Percentiles rank a stretch among this genome's conserved stretches.
These are phyloP conservation scores for Leccinum variabile DNA, from an alignment of 1,284 basidiomycete species.

Conservation along the genomic window DNA sequence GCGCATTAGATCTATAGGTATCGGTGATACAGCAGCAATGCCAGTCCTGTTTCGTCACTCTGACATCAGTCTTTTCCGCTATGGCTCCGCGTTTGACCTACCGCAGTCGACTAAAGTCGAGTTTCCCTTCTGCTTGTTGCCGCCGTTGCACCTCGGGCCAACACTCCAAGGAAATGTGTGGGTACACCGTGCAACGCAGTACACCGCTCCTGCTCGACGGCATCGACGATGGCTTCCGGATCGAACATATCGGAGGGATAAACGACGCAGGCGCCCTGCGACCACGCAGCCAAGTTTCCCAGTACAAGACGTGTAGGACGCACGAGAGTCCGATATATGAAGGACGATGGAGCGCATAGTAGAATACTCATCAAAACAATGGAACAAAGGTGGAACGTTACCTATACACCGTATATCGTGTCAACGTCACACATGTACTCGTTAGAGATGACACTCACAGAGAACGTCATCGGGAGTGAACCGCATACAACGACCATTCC, in stretches of 20 bases:
- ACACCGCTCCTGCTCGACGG: conserved; percentile 67
- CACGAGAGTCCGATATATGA: conserved; percentile 11
- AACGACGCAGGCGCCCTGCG: conserved; percentile 70
- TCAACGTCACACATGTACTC: not conserved
- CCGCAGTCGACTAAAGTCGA: conserved; percentile 57
- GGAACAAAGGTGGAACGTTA: conserved; percentile 79
- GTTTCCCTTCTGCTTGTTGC: conserved; percentile 42
- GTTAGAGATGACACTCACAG: conserved; percentile 46
- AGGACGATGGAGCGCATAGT: not conserved
- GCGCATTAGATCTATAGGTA: conserved; percentile 80
- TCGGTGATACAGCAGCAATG: conserved; percentile 75
- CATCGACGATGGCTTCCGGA: conserved; percentile 63
- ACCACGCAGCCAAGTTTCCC: conserved; percentile 81
- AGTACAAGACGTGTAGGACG: conserved; percentile 63
- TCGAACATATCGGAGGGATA: conserved; percentile 72
- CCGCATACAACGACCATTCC: conserved; percentile 70
- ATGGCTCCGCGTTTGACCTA: conserved; percentile 30
- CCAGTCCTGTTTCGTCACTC: conserved; percentile 56
- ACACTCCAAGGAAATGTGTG: conserved; percentile 77
- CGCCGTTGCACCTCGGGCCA: conserved; percentile 63
- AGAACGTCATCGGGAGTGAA: conserved; percentile 63
- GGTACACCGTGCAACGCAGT: conserved; percentile 84
- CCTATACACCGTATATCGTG: conserved; percentile 40
- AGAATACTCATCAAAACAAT: conserved; percentile 80
- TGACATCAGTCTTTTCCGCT: not conserved